phyloP scores from a whole-genome alignment of 1,139 yeast genomes.

The Petasospora fabianii region DNA sequence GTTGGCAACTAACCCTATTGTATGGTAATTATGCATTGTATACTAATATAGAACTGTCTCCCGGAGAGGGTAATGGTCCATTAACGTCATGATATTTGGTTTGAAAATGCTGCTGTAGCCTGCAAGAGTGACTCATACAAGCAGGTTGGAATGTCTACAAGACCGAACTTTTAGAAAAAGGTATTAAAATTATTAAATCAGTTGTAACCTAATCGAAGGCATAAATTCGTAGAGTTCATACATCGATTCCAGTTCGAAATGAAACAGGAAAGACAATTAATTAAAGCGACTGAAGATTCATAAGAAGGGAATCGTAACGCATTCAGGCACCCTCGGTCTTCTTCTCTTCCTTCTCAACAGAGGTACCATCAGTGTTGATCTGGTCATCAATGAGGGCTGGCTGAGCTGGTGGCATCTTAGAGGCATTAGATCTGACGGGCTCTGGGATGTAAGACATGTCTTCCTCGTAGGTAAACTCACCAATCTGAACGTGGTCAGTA shows the following conservation, averaged over 20 bases:
- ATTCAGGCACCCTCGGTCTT: not conserved
- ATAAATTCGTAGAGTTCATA: not conserved
- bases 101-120: too few species aligned
- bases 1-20: slow-evolving; percentile 46
- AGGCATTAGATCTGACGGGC: slow-evolving; percentile 57
- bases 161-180: too few species aligned
- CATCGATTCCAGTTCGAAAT: not conserved
- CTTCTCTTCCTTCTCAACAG: slow-evolving; percentile 16
- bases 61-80: too few species aligned
- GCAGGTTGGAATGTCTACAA: too few species aligned
- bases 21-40: too few species aligned
- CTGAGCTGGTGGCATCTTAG: slow-evolving; percentile 30
- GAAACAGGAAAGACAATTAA: not conserved
- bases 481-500: slow-evolving; percentile 83
- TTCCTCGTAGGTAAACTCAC: slow-evolving; percentile 75
- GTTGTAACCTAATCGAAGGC: not conserved
- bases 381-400: slow-evolving; percentile 32
- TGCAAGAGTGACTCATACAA: too few species aligned
- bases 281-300: not conserved
- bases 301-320: not conserved
- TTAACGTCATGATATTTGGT: too few species aligned
- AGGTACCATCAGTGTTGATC: slow-evolving; percentile 25
- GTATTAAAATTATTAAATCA: not conserved
- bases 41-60: too few species aligned
- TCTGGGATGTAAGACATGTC: slow-evolving; percentile 67